Conservation (phyloP, 768 basidiomycete genomes). For the Pleurotus djamor region DNA sequence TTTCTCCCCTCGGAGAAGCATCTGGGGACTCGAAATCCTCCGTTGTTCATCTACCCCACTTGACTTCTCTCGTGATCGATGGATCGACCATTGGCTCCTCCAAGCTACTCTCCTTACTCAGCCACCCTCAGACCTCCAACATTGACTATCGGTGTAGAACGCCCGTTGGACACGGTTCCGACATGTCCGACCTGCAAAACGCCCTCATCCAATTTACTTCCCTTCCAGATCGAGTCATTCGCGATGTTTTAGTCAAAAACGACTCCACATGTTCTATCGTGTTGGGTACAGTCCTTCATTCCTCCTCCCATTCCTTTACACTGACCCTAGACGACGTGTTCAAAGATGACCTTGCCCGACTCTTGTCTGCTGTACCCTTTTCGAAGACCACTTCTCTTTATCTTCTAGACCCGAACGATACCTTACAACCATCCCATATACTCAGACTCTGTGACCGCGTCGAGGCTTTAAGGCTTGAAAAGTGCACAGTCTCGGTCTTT, state of each 20-base stretch:
- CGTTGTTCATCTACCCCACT: not conserved
- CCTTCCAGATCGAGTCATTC: not conserved
- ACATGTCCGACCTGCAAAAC: not conserved
- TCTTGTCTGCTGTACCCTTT: not conserved
- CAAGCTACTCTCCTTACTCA: not conserved
- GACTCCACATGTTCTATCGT: not conserved
- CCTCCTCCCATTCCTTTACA: not conserved
- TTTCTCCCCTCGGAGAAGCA: too few relatives aligned
- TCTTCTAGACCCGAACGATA: not conserved
- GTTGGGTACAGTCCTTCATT: not conserved
- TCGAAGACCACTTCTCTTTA: not conserved
- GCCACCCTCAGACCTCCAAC: not conserved
- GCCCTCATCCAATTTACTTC: not conserved
- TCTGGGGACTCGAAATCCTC: not conserved
- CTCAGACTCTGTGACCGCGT: not conserved
- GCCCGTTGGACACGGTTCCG: not conserved
- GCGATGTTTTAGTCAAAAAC: not conserved
- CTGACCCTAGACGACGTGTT: not conserved
- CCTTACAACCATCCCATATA: not conserved
- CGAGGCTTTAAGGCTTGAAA: not conserved
- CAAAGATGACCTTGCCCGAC: not conserved
- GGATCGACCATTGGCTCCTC: not conserved
- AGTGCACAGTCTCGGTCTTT: not conserved
- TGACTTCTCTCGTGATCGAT: not conserved
- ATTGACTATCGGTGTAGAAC: not conserved